Evolutionary conservation across 2,329 filamentous ascomycete species (phyloP).

Genomic region (Colletotrichum coccodes): DNA sequence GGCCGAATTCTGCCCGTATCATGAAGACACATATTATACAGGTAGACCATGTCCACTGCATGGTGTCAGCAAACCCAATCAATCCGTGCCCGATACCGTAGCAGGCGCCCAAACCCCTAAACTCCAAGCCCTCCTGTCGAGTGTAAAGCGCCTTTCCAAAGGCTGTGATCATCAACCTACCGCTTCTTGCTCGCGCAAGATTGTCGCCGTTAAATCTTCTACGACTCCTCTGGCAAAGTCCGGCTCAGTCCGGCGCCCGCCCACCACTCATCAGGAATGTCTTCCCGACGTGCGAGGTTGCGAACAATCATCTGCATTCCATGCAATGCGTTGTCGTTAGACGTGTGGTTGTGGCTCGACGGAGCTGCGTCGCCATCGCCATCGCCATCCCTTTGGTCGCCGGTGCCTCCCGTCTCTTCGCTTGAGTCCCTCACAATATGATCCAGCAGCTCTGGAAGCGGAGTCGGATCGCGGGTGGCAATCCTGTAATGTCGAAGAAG

Average conservation of each 20-base stretch:
- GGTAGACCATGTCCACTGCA: neutral
- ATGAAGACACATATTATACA: slow-evolving; percentile 28
- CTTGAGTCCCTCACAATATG: slow-evolving; percentile 21
- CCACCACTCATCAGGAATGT: slow-evolving; percentile 89
- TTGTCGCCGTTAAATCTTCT: no score
- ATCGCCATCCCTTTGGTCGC: slow-evolving; percentile 9
- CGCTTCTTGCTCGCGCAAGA: neutral
- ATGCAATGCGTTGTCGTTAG: slow-evolving; percentile 54
- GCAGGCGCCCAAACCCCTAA: neutral
- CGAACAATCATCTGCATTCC: slow-evolving; percentile 80
- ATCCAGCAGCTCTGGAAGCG: slow-evolving; percentile 16
- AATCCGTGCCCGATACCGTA: neutral
- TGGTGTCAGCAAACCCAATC: neutral
- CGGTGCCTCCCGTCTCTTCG: slow-evolving; percentile 12
- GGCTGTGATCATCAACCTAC: neutral
- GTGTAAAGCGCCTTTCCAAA: neutral
- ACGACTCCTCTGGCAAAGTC: slow-evolving; percentile 57
- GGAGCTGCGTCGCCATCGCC: slow-evolving; percentile 25
- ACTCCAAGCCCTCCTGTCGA: slow-evolving; percentile 7
- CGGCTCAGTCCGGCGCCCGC: slow-evolving; percentile 74
- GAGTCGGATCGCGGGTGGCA: slow-evolving; percentile 10
- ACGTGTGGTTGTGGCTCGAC: slow-evolving; percentile 27
- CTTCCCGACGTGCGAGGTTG: slow-evolving; percentile 74
- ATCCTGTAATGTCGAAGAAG: slow-evolving; percentile 26
- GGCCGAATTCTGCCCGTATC: neutral